Conservation (phyloP, 768 basidiomycete genomes). For the Tricholoma saponaceum region DNA sequence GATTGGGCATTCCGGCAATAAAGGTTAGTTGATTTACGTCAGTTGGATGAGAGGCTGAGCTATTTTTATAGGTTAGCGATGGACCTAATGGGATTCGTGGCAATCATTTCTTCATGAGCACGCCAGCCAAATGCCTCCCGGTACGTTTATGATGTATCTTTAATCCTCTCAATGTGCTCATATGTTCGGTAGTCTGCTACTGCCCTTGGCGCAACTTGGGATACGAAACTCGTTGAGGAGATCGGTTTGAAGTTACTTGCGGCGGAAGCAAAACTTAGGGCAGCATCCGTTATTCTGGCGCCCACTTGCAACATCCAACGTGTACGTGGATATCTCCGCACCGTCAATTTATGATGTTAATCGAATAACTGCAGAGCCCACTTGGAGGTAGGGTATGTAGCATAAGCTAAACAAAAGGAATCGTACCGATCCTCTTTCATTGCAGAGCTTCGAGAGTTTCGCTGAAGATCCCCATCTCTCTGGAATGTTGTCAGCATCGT, state of each 20-base stretch:
- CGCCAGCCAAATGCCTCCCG: slow-evolving; percentile 76
- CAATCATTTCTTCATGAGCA: slow-evolving; percentile 77
- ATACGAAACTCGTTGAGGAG: slow-evolving; percentile 56
- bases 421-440: not conserved
- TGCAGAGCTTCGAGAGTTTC: slow-evolving; percentile 71
- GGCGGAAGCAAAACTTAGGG: slow-evolving; percentile 64
- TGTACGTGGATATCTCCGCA: slow-evolving; percentile 28
- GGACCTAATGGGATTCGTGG: slow-evolving; percentile 77
- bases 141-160: slow-evolving; percentile 25
- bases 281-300: slow-evolving; percentile 67
- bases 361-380: slow-evolving; percentile 43
- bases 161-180: not conserved
- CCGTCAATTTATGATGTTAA: slow-evolving; percentile 1
- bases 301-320: slow-evolving; percentile 87
- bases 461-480: slow-evolving; percentile 77
- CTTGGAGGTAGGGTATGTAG: slow-evolving; percentile 59
- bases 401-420: not conserved
- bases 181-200: slow-evolving; percentile 51
- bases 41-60: not conserved
- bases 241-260: slow-evolving; percentile 66
- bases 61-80: slow-evolving; percentile 54
- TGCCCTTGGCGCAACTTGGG: slow-evolving; percentile 73
- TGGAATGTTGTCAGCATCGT: slow-evolving; percentile 65
- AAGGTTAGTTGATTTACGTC: slow-evolving; percentile 38
- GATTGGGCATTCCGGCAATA: slow-evolving; percentile 67